Evolutionary conservation across 2,329 filamentous ascomycete species (phyloP).

Genomic region (Tothia fuscella): DNA sequence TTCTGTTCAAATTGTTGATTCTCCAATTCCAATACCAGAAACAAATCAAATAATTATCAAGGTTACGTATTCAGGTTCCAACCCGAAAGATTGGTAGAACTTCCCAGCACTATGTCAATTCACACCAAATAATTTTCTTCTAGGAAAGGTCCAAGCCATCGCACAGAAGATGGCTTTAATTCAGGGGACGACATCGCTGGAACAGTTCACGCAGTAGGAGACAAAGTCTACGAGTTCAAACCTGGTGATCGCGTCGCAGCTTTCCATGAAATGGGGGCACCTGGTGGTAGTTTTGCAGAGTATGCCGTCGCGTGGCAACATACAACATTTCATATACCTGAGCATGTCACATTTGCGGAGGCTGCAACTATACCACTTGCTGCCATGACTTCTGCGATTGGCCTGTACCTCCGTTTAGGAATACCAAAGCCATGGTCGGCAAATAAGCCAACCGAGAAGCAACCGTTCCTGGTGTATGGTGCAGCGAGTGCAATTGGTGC

Average conservation of each 20-base stretch:
- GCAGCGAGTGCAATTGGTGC: slow-evolving; percentile 45
- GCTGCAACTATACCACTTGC: slow-evolving; percentile 46
- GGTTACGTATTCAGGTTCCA: slow-evolving; percentile 13
- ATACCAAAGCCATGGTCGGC: slow-evolving; percentile 39
- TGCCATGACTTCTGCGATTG: slow-evolving; percentile 41
- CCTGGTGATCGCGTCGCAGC: slow-evolving; percentile 16
- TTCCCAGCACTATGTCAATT: neutral
- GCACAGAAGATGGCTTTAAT: slow-evolving; percentile 7
- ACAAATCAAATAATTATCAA: slow-evolving; percentile 13
- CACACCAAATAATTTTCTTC: neutral
- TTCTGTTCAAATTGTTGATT: slow-evolving; percentile 7
- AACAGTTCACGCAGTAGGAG: slow-evolving; percentile 15
- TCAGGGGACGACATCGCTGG: slow-evolving; percentile 15
- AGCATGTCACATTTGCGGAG: slow-evolving; percentile 23
- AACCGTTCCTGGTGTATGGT: slow-evolving; percentile 37
- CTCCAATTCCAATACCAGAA: slow-evolving; percentile 3
- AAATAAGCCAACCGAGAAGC: slow-evolving; percentile 14
- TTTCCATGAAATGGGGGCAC: slow-evolving; percentile 26
- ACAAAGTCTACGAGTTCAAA: slow-evolving; percentile 14
- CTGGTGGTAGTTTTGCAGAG: slow-evolving; percentile 29
- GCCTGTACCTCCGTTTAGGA: slow-evolving; percentile 35
- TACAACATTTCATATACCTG: slow-evolving; percentile 33
- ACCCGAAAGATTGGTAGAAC: slow-evolving; percentile 14
- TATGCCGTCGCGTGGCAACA: slow-evolving; percentile 30
- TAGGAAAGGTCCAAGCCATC: neutral